Evolutionary conservation across 176 grass and related monocot genomes (phyloP).

Genomic region (Avena sativa): DNA sequence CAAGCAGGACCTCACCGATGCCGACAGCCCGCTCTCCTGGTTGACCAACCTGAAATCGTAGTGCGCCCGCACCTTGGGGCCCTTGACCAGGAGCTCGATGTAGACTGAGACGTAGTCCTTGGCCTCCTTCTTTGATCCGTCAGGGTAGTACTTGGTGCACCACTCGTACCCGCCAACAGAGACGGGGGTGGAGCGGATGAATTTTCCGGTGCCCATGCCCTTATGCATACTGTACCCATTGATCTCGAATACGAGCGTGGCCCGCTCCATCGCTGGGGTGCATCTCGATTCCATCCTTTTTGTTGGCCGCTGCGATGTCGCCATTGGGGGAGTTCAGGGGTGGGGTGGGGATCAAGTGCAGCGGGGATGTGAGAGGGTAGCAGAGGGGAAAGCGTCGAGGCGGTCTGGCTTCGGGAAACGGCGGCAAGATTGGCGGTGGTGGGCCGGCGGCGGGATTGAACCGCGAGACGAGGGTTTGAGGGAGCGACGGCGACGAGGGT

Average conservation of each 20-base stretch:
- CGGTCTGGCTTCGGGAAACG: neutral
- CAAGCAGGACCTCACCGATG: neutral
- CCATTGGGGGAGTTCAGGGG: neutral
- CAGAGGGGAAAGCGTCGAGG: neutral
- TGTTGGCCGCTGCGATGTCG: neutral
- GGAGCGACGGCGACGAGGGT: neutral
- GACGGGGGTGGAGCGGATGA: neutral
- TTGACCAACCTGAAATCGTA: neutral
- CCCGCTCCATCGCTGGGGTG: neutral
- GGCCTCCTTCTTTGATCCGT: neutral
- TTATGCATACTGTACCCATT: neutral
- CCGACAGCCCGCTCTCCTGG: neutral
- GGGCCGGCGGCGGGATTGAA: neutral
- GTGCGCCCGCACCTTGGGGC: neutral
- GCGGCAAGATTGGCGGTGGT: neutral
- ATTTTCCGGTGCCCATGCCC: neutral
- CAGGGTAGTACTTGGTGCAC: constrained; percentile 6
- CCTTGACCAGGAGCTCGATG: neutral
- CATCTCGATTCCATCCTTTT: neutral
- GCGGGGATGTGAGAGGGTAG: neutral
- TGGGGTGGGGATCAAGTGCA: neutral
- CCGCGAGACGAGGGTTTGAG: neutral
- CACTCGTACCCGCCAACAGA: neutral
- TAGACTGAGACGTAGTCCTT: neutral
- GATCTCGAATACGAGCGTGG: constrained; percentile 12